phyloP scores from a whole-genome alignment of 2,329 filamentous ascomycete species.

The Xylaria sp. region DNA sequence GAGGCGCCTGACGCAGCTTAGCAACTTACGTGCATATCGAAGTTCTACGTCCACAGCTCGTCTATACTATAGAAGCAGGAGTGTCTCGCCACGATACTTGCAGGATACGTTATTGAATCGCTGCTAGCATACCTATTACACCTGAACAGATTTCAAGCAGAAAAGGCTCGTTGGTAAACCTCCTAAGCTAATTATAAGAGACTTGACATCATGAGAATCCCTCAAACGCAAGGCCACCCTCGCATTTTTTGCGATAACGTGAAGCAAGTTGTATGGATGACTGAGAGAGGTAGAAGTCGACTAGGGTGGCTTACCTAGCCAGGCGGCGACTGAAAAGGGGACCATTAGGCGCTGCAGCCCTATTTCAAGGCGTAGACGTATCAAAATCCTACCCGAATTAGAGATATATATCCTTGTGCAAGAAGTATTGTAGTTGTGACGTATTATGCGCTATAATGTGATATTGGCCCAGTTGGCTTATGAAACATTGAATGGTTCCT shows the following conservation, averaged over 20 bases:
- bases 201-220: background rate
- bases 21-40: background rate
- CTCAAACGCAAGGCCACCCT: background rate
- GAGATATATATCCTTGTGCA: background rate
- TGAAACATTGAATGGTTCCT: background rate
- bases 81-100: background rate
- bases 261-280: background rate
- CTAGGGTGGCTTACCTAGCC: background rate
- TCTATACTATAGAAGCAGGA: background rate
- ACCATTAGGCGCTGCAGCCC: background rate
- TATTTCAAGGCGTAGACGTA: background rate
- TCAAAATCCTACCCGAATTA: background rate
- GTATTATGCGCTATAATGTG: background rate
- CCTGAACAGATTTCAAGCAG: background rate
- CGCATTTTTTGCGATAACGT: background rate
- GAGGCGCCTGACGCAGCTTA: background rate
- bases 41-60: background rate
- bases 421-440: background rate
- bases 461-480: background rate
- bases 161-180: background rate
- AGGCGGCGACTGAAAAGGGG: background rate
- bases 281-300: background rate
- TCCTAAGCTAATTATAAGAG: background rate
- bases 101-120: background rate
- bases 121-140: background rate